Evolutionary conservation across 768 basidiomycete genomes (phyloP), one percentile per base, ranked within the genome.

Genomic region (Tubosaeta sp.): DNA sequence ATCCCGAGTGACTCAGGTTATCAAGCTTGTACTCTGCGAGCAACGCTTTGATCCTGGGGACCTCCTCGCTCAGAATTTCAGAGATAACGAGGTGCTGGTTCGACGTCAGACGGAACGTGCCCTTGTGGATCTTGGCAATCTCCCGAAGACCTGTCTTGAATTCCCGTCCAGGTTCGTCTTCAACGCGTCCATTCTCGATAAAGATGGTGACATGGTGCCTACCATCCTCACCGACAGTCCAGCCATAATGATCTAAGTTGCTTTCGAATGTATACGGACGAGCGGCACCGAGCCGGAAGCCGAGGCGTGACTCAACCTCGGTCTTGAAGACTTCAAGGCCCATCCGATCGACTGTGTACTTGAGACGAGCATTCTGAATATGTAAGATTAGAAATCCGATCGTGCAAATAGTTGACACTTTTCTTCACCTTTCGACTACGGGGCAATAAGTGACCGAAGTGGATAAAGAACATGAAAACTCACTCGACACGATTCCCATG

Each of bases 321-420:
- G 78, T 81, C 66, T 86, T 91, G 81, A 95, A 99, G 47, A 68
- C 76, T 43, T 86, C 85, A 17, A 97, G 76, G 19, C 94, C 93
- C 85, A 97, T 89, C 42, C 92, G 86, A 71, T 99, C 97, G 61
- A 99, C 81, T 16, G 97, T 99, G 72, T 98, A 98, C 73, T 97
- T 97, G 53, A 97, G 76, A 49, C 95, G 87, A 38, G 89, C 91
- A 54, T 91, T 92, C 83, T 86, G 50, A 22, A 22, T 16, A 11
- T 41, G 37, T n/a, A 16, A 35, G 41, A 46, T 59, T 51, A 65
- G 41, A 51, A 58, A 48, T 46, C 17, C n/a, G 26, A 54, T 34
- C 17, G 3, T 43, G 31, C 29, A 31, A 11, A 48, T 33, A 26
- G 11, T 33, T 31, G 31, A n/a, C 19, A 11, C 22, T 22, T n/a